These are phyloP conservation scores for Xanthoparmelia taractica DNA, from an alignment of 495 filamentous ascomycete genomes.

Conservation along the genomic window DNA sequence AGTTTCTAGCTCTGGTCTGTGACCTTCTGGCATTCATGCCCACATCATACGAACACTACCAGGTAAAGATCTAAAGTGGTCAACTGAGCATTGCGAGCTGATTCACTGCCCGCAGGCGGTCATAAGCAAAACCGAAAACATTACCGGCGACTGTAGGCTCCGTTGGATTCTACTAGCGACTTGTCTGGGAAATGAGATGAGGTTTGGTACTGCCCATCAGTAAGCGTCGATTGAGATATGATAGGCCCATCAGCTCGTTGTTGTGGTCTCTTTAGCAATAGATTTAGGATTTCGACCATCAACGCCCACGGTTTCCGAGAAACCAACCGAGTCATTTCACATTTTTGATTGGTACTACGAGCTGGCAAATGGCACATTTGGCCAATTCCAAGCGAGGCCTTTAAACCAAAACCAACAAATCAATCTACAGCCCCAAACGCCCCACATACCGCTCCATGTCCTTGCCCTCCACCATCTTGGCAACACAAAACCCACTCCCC, in stretches of 20 bases:
- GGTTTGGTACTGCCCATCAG: no score
- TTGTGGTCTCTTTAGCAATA: neutral
- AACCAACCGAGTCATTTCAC: neutral
- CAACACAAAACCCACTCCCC: constrained; percentile 60
- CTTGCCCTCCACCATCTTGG: constrained; percentile 52
- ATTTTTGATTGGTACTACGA: neutral
- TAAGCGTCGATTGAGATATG: neutral
- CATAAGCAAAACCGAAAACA: neutral
- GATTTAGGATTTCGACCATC: neutral
- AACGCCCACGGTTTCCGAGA: neutral
- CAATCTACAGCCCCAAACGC: constrained; percentile 29
- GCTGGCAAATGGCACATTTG: neutral
- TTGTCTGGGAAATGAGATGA: no score
- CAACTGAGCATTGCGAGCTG: neutral
- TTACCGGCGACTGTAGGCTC: neutral
- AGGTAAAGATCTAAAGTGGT: neutral
- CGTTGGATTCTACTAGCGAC: neutral
- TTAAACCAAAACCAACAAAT: no score
- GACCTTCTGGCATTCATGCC: neutral
- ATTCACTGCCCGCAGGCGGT: neutral
- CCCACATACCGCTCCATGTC: constrained; percentile 44
- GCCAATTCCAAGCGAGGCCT: neutral
- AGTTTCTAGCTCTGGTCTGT: neutral
- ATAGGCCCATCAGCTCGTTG: neutral
- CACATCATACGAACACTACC: neutral